Conservation (phyloP, 148 eudicot species). For the Arctostaphylos glauca region DNA sequence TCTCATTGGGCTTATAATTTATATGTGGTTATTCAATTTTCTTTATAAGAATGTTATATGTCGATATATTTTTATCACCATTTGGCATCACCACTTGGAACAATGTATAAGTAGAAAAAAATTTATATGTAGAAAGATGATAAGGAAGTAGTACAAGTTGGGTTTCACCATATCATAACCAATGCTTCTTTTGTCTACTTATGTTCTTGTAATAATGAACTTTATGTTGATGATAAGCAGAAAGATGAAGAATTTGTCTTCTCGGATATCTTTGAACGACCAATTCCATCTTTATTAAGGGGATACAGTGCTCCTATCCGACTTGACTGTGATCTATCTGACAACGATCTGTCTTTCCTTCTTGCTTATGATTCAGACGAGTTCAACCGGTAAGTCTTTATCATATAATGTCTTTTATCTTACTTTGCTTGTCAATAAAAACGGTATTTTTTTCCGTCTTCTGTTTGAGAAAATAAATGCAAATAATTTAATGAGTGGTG, state of each 20-base stretch:
- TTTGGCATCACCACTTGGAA: background rate
- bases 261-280: conserved; percentile 61
- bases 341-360: conserved; percentile 80
- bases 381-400: conserved; percentile 72
- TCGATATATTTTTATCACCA: background rate
- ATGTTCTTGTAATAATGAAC: background rate
- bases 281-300: conserved; percentile 82
- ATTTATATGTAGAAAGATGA: background rate
- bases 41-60: background rate
- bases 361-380: conserved; percentile 97
- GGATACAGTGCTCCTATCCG: conserved; percentile 95
- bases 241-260: conserved; percentile 93
- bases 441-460: background rate
- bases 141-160: background rate
- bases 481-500: background rate
- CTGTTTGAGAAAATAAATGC: background rate
- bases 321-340: conserved; percentile 80
- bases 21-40: background rate
- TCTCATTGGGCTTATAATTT: background rate
- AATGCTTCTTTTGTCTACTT: background rate
- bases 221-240: conserved; percentile 40
- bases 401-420: background rate
- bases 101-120: background rate
- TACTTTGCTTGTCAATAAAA: background rate
- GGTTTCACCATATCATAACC: background rate